phyloP scores from a whole-genome alignment of 441 rosid species.

The Populus hybrid region DNA sequence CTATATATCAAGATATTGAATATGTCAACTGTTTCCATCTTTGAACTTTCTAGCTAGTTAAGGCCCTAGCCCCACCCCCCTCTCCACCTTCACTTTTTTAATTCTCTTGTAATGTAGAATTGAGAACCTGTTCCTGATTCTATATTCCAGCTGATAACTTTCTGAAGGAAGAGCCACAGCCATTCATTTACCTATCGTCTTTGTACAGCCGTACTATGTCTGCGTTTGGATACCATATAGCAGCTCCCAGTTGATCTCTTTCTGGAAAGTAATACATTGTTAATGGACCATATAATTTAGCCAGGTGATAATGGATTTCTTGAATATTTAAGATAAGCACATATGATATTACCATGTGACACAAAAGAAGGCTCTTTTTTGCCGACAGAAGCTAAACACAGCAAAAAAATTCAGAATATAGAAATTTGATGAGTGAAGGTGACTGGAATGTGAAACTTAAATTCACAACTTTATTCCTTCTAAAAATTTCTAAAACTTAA shows the following conservation, averaged over 20 bases:
- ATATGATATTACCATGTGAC: not conserved
- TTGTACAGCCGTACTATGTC: conserved; percentile 5
- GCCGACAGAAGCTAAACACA: too few species aligned
- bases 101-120: not conserved
- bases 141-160: conserved; percentile 21
- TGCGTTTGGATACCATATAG: not conserved
- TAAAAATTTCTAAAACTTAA: too few species aligned
- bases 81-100: not conserved
- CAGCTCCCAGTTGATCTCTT: conserved; percentile 3
- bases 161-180: conserved; percentile 16
- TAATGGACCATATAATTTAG: not conserved
- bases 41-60: not conserved
- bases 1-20: not conserved
- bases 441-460: too few species aligned
- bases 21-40: not conserved
- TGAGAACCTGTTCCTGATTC: conserved; percentile 22
- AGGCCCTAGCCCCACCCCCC: not conserved
- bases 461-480: too few species aligned
- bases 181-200: conserved; percentile 12
- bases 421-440: too few species aligned
- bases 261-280: not conserved
- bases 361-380: not conserved
- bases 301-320: not conserved
- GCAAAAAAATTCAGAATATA: too few species aligned
- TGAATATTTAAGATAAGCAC: not conserved